phyloP scores from a whole-genome alignment of 169 alveolate species.

The Plasmodium blacklocki region DNA sequence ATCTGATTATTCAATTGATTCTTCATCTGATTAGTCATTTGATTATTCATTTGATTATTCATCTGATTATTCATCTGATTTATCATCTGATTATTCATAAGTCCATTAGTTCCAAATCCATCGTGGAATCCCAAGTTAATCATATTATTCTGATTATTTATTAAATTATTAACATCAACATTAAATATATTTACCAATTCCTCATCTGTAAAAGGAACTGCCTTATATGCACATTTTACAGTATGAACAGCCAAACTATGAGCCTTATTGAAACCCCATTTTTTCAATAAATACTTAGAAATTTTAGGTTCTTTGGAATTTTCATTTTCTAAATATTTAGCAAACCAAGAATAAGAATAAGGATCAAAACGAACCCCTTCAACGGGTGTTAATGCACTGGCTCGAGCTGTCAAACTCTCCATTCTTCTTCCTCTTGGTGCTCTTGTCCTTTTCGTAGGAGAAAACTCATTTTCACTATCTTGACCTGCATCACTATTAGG shows the following conservation, averaged over 20 bases:
- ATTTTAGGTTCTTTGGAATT: slow-evolving; percentile 71
- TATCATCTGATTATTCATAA: background rate
- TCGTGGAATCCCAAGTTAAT: slow-evolving; percentile 35
- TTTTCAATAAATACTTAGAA: slow-evolving; percentile 54
- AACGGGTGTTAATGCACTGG: slow-evolving; percentile 66
- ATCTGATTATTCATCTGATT: background rate
- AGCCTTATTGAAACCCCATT: slow-evolving; percentile 75
- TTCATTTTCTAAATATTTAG: slow-evolving; percentile 72
- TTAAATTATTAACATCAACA: slow-evolving; percentile 39
- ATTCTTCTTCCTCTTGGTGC: slow-evolving; percentile 73
- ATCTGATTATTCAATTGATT: too few relatives aligned
- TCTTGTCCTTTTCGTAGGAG: slow-evolving; percentile 70
- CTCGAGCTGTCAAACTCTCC: slow-evolving; percentile 76
- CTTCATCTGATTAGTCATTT: too few relatives aligned
- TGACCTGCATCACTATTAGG: slow-evolving; percentile 62
- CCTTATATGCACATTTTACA: slow-evolving; percentile 69
- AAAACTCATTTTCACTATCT: slow-evolving; percentile 65
- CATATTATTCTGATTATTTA: slow-evolving; percentile 34
- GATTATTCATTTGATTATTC: too few relatives aligned
- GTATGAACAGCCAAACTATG: slow-evolving; percentile 74
- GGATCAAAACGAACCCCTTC: slow-evolving; percentile 75
- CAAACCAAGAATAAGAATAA: slow-evolving; percentile 68
- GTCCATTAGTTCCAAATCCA: background rate
- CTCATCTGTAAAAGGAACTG: slow-evolving; percentile 67
- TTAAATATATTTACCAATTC: slow-evolving; percentile 60